Evolutionary conservation across 1,284 basidiomycete species (phyloP).

Genomic region (Chondrostereum purpureum): DNA sequence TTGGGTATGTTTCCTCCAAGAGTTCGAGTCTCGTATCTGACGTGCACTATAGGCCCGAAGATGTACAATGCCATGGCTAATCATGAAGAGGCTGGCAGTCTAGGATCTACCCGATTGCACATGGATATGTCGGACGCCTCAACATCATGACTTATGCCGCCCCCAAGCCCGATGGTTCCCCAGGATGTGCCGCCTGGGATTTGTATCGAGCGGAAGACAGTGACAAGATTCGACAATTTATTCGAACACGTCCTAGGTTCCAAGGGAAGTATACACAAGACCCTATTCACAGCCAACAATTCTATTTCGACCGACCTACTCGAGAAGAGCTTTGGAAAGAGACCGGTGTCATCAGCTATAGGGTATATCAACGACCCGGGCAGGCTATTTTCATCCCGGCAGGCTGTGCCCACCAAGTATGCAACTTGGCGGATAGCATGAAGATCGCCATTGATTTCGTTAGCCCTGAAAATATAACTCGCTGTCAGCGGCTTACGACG

Average conservation of each 20-base stretch:
- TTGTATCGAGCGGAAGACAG: constrained; percentile 82
- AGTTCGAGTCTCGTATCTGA: constrained; percentile 19
- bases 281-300: constrained; percentile 87
- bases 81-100: constrained; percentile 53
- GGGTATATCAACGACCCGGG: constrained; percentile 87
- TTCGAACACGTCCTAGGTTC: constrained; percentile 38
- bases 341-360: constrained; percentile 69
- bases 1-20: constrained; percentile 59
- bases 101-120: constrained; percentile 83
- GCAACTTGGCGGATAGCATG: constrained; percentile 86
- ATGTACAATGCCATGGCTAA: constrained; percentile 79
- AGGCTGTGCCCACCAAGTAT: constrained; percentile 90
- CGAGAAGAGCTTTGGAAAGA: constrained; percentile 64
- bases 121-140: constrained; percentile 97
- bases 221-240: constrained; percentile 69
- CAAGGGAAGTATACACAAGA: constrained; percentile 45
- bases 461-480: constrained; percentile 82
- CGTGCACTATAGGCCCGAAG: constrained; percentile 51
- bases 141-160: constrained; percentile 86
- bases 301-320: constrained; percentile 74
- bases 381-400: constrained; percentile 95
- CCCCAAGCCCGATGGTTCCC: constrained; percentile 50
- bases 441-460: constrained; percentile 98
- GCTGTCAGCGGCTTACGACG: constrained; percentile 77
- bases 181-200: constrained; percentile 90